Percentiles rank a stretch among this genome's conserved stretches.
Conservation (phyloP, 2,329 filamentous ascomycete species). For the Lachnellula hyalina region DNA sequence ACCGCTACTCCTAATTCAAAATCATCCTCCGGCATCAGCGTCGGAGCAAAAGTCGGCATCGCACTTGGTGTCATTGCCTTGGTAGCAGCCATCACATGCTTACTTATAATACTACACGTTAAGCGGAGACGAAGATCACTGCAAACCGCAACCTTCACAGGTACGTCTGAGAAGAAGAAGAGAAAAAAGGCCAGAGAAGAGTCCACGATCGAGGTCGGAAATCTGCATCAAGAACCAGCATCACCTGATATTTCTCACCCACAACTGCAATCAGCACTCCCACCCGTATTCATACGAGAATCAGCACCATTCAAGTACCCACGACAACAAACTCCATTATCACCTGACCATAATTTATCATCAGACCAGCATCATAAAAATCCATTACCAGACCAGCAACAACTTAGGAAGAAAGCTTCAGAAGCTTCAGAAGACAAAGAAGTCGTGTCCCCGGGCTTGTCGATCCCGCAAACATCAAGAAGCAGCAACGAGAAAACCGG, state of each 20-base stretch:
- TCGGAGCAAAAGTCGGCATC: conserved; percentile 10
- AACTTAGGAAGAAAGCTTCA: too few species aligned
- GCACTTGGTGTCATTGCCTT: conserved; percentile 6
- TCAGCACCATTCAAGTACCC: too few species aligned
- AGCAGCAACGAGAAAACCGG: too few species aligned
- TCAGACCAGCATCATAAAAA: not conserved
- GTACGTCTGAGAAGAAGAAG: not conserved
- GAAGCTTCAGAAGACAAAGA: too few species aligned
- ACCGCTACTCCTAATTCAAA: not conserved
- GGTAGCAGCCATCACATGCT: not conserved
- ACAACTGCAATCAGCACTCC: not conserved
- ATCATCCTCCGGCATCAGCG: conserved; percentile 1
- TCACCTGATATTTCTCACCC: not conserved
- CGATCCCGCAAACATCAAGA: too few species aligned
- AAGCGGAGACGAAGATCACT: not conserved
- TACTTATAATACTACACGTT: conserved; percentile 3
- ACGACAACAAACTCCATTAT: too few species aligned
- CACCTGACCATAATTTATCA: not conserved
- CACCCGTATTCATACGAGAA: not conserved
- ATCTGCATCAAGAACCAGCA: not conserved
- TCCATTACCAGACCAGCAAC: too few species aligned
- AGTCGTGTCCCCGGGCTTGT: too few species aligned
- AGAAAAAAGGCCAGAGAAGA: not conserved
- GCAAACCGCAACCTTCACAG: not conserved
- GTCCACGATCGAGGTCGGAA: not conserved